Percentiles rank a stretch among this genome's conserved stretches.
These are phyloP conservation scores for Tricholoma flavovirens DNA, from an alignment of 768 basidiomycete species.

Conservation along the genomic window DNA sequence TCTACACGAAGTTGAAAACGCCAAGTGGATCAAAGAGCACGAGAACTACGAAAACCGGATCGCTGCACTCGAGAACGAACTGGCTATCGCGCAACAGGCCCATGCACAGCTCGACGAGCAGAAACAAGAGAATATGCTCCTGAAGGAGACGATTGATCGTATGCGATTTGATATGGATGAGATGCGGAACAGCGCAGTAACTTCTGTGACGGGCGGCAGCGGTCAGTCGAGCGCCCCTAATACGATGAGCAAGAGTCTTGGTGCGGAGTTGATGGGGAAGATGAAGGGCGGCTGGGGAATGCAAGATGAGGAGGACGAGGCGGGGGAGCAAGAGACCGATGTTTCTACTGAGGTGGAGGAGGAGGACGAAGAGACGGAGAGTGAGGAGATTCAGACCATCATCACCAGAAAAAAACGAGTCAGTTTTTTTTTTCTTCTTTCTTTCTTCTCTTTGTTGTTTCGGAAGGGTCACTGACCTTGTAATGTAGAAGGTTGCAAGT, in stretches of 20 bases:
- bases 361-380: slow-evolving; percentile 55
- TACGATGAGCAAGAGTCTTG: slow-evolving; percentile 68
- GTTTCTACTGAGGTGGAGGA: slow-evolving; percentile 34
- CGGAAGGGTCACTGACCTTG: slow-evolving; percentile 5
- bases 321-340: slow-evolving; percentile 30
- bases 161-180: slow-evolving; percentile 95
- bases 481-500: slow-evolving; percentile 57
- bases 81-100: slow-evolving; percentile 62
- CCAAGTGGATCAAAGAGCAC: slow-evolving; percentile 63
- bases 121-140: slow-evolving; percentile 87
- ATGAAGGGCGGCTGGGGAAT: slow-evolving; percentile 43
- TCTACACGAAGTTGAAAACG: slow-evolving; percentile 59
- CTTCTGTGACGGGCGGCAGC: slow-evolving; percentile 28
- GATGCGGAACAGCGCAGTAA: slow-evolving; percentile 51
- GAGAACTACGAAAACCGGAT: slow-evolving; percentile 70
- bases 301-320: slow-evolving; percentile 33
- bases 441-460: slow-evolving; percentile 6
- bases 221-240: slow-evolving; percentile 44
- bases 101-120: slow-evolving; percentile 80
- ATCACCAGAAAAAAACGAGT: slow-evolving; percentile 75
- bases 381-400: slow-evolving; percentile 80
- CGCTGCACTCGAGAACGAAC: slow-evolving; percentile 62
- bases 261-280: slow-evolving; percentile 64
- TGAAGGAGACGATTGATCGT: slow-evolving; percentile 95
- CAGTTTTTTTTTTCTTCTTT: too few relatives aligned